Evolutionary conservation across 352 stramenopile genomes (phyloP), one percentile per base, ranked within the genome.

Genomic region (Globisporangium abappressorium): DNA sequence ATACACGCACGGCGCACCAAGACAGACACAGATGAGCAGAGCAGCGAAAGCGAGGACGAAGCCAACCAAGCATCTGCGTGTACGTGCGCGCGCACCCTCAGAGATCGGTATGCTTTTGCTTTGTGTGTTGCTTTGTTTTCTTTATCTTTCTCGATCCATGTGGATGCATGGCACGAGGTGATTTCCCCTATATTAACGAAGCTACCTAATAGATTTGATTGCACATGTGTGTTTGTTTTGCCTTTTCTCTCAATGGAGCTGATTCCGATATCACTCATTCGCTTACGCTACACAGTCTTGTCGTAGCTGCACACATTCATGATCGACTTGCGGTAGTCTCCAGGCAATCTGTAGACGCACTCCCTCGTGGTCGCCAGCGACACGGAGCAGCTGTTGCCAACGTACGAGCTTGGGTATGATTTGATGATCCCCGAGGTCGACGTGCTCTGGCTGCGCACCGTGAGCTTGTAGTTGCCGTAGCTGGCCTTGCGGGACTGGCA

Each of bases 381-480:
- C 0, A 82, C 63, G 28, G 62, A 70, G 68, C 81, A 92, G 59
- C 84, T 92, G 54, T 81, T 89, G 46, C 84, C 80, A 0, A 92
- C 79, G 62, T 92, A 92, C 57, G 84, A 89, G 56, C 84, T 86
- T 18, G 81, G 59, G 33, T 75, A 84, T 36, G 64, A 68, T 33
- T 66, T 81, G 51, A 92, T 72, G 61, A 85, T 71, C 7, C 72
- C 70, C 0, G 9, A 69, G 0, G 57, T 54, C 4, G 75, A 38
- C 22, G 26, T 72, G 28, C 80, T 90, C 62, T 88, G 75, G 6
- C 73, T 79, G 9, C 80, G 78, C 7, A 92, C 46, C 0, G 81
- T 90, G 70, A 90, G 78, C 64, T 80, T 77, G 74, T 92, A 90
- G 65, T 89, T 90, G 5, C 84, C 84, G 55, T 92, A 90, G 62